phyloP scores from a whole-genome alignment of 257 asterid species.

The Galeopsis tetrahit region DNA sequence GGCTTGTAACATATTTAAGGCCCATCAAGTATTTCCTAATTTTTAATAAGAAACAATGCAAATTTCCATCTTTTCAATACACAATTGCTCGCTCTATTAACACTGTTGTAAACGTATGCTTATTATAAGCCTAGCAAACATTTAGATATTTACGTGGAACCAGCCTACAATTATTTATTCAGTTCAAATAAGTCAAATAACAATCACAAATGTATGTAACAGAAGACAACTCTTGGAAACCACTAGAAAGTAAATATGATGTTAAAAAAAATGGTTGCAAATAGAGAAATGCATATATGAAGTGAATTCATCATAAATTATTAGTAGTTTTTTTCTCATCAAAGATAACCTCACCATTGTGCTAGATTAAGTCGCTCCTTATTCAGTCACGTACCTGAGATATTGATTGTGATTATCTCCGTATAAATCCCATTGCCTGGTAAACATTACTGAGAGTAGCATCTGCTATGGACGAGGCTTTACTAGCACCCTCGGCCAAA shows the following conservation, averaged over 20 bases:
- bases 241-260: neutral
- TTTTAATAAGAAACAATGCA: neutral
- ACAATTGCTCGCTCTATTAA: neutral
- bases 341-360: slow-evolving; percentile 2
- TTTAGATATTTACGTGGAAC: too few relatives aligned
- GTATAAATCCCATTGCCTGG: slow-evolving; percentile 94
- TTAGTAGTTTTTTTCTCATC: neutral
- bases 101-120: neutral
- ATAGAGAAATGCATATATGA: neutral
- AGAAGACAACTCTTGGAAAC: neutral
- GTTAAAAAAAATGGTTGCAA: neutral
- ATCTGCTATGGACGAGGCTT: slow-evolving; percentile 78
- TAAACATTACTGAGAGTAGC: slow-evolving; percentile 65
- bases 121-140: too few relatives aligned
- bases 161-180: neutral
- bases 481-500: slow-evolving; percentile 83
- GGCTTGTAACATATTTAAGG: neutral
- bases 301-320: slow-evolving; percentile 2
- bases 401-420: slow-evolving; percentile 41
- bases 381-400: slow-evolving; percentile 21
- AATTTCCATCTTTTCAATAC: neutral
- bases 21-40: neutral
- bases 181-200: neutral
- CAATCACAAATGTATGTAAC: neutral
- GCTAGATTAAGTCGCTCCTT: neutral